Evolutionary conservation across 1,284 basidiomycete genomes (phyloP).

Genomic region (Cryptococcus amylolentus): DNA sequence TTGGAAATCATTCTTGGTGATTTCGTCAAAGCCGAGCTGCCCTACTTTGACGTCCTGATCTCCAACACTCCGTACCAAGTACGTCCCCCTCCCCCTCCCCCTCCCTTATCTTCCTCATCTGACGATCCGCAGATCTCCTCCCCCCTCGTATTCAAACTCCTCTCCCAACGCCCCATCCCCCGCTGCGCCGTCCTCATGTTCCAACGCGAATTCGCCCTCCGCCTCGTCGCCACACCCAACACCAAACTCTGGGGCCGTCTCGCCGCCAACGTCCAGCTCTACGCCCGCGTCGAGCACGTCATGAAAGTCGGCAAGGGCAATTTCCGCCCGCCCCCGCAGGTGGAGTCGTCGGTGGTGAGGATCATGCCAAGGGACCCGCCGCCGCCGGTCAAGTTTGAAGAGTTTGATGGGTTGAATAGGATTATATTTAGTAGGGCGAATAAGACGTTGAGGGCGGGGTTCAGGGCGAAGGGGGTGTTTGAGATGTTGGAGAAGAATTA

Average conservation of each 20-base stretch:
- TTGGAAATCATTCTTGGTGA: conserved; percentile 93
- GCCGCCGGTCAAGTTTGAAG: conserved; percentile 90
- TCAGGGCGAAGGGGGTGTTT: conserved; percentile 85
- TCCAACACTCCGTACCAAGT: conserved; percentile 97
- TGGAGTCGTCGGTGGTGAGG: conserved; percentile 88
- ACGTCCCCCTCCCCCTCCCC: conserved; percentile 8
- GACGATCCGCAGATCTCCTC: conserved; percentile 70
- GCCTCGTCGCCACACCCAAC: conserved; percentile 81
- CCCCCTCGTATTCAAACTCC: conserved; percentile 91
- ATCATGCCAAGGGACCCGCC: conserved; percentile 92
- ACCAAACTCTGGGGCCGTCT: conserved; percentile 90
- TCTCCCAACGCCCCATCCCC: conserved; percentile 92
- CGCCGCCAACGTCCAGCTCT: conserved; percentile 94
- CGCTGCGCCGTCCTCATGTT: conserved; percentile 98
- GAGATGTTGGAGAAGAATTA: conserved; percentile 94
- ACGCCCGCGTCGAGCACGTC: conserved; percentile 90
- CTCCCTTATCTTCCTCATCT: not conserved
- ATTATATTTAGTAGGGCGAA: conserved; percentile 89
- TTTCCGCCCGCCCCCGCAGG: conserved; percentile 92
- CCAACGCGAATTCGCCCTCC: conserved; percentile 94
- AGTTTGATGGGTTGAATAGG: conserved; percentile 91
- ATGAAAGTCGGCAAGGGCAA: conserved; percentile 96
- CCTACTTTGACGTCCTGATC: conserved; percentile 98
- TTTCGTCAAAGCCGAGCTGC: conserved; percentile 93
- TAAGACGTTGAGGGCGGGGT: conserved; percentile 84